These are phyloP conservation scores for Cokeromyces recurvatus DNA, from an alignment of 371 early-diverging fungal genomes.

Conservation along the genomic window DNA sequence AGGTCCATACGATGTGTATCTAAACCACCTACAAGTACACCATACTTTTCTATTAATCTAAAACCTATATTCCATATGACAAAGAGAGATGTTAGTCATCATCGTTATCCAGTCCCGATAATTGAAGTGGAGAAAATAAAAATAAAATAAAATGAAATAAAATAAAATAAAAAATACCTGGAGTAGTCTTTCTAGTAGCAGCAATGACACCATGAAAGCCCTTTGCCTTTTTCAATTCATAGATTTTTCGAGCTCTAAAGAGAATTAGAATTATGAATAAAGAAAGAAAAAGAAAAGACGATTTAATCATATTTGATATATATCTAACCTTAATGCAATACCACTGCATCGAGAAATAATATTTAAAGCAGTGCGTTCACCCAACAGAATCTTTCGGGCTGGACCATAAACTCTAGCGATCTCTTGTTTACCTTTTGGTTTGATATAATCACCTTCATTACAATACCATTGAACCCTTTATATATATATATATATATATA, in stretches of 20 bases:
- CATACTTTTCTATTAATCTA: slow-evolving; percentile 96
- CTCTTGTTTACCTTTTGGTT: slow-evolving; percentile 61
- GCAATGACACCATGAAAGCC: slow-evolving; percentile 88
- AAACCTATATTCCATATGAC: slow-evolving; percentile 75
- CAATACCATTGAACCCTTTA: slow-evolving; percentile 79
- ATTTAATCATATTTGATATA: not conserved
- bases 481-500: too few relatives aligned
- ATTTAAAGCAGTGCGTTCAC: slow-evolving; percentile 94
- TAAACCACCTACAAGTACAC: slow-evolving; percentile 93
- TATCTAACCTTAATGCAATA: slow-evolving; percentile 75
- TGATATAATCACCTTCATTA: slow-evolving; percentile 75
- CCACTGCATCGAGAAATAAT: slow-evolving; percentile 93
- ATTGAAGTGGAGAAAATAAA: too few relatives aligned
- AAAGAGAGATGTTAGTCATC: too few relatives aligned
- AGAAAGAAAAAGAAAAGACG: too few relatives aligned
- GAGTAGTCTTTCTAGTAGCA: slow-evolving; percentile 98
- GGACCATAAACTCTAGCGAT: slow-evolving; percentile 84
- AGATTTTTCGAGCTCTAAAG: slow-evolving; percentile 64
- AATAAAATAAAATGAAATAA: too few relatives aligned
- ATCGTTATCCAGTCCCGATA: too few relatives aligned
- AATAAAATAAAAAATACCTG: slow-evolving; percentile 61
- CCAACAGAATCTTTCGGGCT: slow-evolving; percentile 83
- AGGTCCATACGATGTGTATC: slow-evolving; percentile 97
- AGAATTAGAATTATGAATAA: too few relatives aligned
- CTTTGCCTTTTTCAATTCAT: slow-evolving; percentile 61